phyloP scores from a whole-genome alignment of 1,284 basidiomycete genomes.

The Trametes sp. region DNA sequence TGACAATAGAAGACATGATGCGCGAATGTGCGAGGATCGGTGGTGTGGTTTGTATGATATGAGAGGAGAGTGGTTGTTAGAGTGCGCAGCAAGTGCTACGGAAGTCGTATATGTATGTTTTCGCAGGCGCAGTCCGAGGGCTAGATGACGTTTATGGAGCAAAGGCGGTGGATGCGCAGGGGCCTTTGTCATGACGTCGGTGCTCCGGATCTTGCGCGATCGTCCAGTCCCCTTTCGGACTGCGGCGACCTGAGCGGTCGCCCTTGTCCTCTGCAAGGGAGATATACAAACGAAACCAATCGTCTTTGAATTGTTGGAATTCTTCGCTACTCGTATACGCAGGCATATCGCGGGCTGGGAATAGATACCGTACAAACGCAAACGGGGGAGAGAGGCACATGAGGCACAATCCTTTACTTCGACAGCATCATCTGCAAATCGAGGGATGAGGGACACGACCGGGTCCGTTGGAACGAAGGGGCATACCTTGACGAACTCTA shows the following conservation, averaged over 20 bases:
- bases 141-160: conserved; percentile 28
- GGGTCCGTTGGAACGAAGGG: background rate
- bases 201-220: conserved; percentile 16
- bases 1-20: conserved; percentile 29
- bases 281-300: background rate
- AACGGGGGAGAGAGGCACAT: conserved; percentile 17
- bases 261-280: background rate
- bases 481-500: conserved; percentile 76
- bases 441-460: conserved; percentile 18
- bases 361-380: conserved; percentile 32
- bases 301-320: background rate
- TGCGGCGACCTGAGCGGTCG: background rate
- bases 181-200: conserved; percentile 30
- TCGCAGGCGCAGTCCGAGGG: conserved; percentile 10
- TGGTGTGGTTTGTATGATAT: background rate
- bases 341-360: conserved; percentile 14
- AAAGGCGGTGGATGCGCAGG: conserved; percentile 21
- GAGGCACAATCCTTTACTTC: conserved; percentile 47
- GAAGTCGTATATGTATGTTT: conserved; percentile 9
- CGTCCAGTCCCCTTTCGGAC: conserved; percentile 7
- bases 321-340: conserved; percentile 28
- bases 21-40: background rate
- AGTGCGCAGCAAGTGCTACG: background rate
- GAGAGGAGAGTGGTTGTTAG: background rate
- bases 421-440: conserved; percentile 62